Evolutionary conservation across 2,329 filamentous ascomycete species (phyloP), one percentile per base, ranked within the genome.

Genomic region (Aspergillus piperis): DNA sequence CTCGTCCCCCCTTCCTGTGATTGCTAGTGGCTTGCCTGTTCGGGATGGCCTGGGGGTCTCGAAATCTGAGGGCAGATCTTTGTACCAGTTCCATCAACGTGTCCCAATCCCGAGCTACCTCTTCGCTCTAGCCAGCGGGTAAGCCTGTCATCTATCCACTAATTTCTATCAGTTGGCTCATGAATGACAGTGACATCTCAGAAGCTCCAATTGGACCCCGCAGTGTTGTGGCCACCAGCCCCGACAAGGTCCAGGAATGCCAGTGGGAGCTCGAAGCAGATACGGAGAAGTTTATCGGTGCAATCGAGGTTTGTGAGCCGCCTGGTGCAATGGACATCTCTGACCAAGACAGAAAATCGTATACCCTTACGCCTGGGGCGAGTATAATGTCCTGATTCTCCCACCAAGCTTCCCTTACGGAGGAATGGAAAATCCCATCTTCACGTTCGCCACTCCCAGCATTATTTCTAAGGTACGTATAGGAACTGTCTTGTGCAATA

Each of bases 61-160:
- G 11, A 77, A 80, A 56, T 66, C 78, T 2, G 58, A 58, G 25
- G 81, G 78, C 3, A 85, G 82, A 5, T 75, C 86, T 68, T 80
- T 93, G 32, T 97, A 96, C 77, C 87, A 86, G 44, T 98, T 96
- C 77, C 86, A 91, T 78, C 95, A 98, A 75, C 87, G 89, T 63
- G 91, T 97, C 15, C 94, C 95, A 1, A 98, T 98, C 68, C 93
- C 95, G 5, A 90, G 90, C 38, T 98, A 99, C 71, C 85, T 99
- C 39, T 97, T 97, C 73, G 95, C 94, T n/a, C 77, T 99, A 50
- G 93, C 95, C 0, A 86, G 83, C 66, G 86, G 79, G 71, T 79
- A 68, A 64, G 75, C 39, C 5, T 65, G 48, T 30, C 36, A 3
- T 8, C 48, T 41, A 15, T 42, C 11, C 17, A 3, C 38, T 2